Base-by-base conservation (phyloP, 768 basidiomycete species). In the Amanita polypyramis region DNA sequence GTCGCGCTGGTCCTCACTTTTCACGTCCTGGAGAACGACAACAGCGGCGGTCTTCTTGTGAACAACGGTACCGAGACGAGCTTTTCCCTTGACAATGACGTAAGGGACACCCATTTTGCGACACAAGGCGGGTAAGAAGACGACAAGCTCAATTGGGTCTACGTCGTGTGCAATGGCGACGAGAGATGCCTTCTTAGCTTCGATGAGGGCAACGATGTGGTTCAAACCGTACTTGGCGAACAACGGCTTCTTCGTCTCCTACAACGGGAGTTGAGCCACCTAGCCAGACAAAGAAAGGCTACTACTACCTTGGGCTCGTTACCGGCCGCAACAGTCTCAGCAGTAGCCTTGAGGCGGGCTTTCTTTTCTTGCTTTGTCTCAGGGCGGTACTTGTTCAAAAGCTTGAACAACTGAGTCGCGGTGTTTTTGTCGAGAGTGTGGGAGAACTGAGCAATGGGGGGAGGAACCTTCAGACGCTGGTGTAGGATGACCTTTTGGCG, bases 31-130 rank as follows among this genome's bases (percentile, higher is more conserved):
- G 51, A 99, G 67, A 34, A 88, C 85, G 47, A 96, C 70, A 45
- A 94, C 85, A 45, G 94, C 85, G 39, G 93, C 83, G 44, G 93
- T 97, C 82, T 97, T 97, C 82, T 96, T 96, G 79, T 96, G 90
- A 34, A 94, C 91, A 53, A 97, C 92, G 5, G 94, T 91, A 58
- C 95, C 95, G 60, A 98, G 89, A 64, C 95, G 89, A 49, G 95
- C 91, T 73, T 97, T 97, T 71, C 88, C 86, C 75, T 97, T 97
- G 58, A 95, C 93, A 56, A 99, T 96, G 55, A 93, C 90, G 70
- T 98, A 97, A 34, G 94, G 94, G 29, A 97, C 87, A 66, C 94
- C 94, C 94, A 97, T 97, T 82, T 98, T 97, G 69, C 92, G 85
- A 75, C 95, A 98, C 52, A 97, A 83, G 47, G 95, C 93, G 49